Percentiles rank a stretch among this genome's conserved stretches.
phyloP scores from a whole-genome alignment of 2,329 filamentous ascomycete species.

The Cryphonectria japonica region DNA sequence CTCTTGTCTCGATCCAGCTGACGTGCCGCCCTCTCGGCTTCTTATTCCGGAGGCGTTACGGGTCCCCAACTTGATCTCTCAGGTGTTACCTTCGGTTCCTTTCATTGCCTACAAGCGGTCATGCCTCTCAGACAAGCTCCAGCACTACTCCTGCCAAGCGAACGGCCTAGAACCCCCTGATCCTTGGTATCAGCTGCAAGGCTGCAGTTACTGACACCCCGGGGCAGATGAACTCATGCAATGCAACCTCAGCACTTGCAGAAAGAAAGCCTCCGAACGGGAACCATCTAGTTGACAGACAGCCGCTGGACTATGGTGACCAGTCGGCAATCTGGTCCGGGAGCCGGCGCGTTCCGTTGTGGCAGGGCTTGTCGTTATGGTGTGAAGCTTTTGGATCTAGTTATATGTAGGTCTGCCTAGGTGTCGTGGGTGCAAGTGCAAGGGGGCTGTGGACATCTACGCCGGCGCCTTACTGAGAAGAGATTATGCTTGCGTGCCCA shows the following conservation, averaged over 20 bases:
- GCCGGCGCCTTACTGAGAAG: not conserved
- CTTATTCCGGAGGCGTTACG: not conserved
- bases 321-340: not conserved
- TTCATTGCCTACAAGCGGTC: not conserved
- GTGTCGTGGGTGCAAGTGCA: not conserved
- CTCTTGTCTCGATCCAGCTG: not conserved
- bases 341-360: not conserved
- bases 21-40: not conserved
- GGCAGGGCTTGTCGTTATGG: too few relatives aligned
- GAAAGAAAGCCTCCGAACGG: not conserved
- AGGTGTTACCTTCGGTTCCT: not conserved
- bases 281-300: not conserved
- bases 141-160: not conserved
- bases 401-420: not conserved
- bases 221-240: not conserved
- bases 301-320: not conserved
- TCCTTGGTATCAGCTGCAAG: not conserved
- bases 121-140: not conserved
- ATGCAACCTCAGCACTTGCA: constrained; percentile 4
- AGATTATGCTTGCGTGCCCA: not conserved
- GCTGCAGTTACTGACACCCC: not conserved
- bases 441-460: not conserved
- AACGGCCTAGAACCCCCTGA: not conserved
- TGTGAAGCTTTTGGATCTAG: not conserved
- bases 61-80: too few relatives aligned